Base-by-base conservation (phyloP, 371 early-diverging fungal species). In the Batkoa obscura region DNA sequence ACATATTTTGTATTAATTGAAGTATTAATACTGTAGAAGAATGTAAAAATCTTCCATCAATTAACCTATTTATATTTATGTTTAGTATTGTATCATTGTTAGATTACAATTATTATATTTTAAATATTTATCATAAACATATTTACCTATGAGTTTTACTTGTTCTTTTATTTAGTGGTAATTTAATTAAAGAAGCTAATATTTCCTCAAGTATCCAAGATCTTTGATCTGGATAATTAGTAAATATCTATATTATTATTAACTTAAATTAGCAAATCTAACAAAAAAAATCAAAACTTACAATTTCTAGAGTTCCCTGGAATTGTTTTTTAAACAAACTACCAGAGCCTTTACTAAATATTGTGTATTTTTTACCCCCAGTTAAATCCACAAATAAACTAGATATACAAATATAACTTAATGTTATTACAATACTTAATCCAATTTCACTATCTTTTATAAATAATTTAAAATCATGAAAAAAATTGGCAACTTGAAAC, bases 201-300 rank as follows among this genome's bases (percentile, higher is more conserved):
- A 88, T 77, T 57, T 93, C 93, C 47, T 88, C 89, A 30, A 93
- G 66, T 12, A 93, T 84, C 78, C 86, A 83, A 13, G 65, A 60
- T 30, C 90, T 72, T 54, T 89, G 88, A 0, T 65, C 68, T 0
- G 76, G 67, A 33, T 82, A 69, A 38, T 64, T 64, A 30, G 76
- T 73, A 62, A 85, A 88, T 8, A 91, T 56, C n/a, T n/a, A n/a
- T n/a, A n/a, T n/a, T n/a, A n/a, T n/a, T n/a, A n/a, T n/a, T n/a
- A n/a, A n/a, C n/a, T n/a, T n/a, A n/a, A n/a, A n/a, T n/a, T n/a
- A n/a, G n/a, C n/a, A n/a, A n/a, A n/a, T n/a, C n/a, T n/a, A n/a
- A n/a, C n/a, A n/a, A n/a, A n/a, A n/a, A n/a, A n/a, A n/a, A n/a
- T n/a, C n/a, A n/a, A n/a, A n/a, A n/a, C n/a, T n/a, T n/a, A n/a